Evolutionary conservation across 73 alveolate species (phyloP).

Genomic region (Paramecium primaurelia): DNA sequence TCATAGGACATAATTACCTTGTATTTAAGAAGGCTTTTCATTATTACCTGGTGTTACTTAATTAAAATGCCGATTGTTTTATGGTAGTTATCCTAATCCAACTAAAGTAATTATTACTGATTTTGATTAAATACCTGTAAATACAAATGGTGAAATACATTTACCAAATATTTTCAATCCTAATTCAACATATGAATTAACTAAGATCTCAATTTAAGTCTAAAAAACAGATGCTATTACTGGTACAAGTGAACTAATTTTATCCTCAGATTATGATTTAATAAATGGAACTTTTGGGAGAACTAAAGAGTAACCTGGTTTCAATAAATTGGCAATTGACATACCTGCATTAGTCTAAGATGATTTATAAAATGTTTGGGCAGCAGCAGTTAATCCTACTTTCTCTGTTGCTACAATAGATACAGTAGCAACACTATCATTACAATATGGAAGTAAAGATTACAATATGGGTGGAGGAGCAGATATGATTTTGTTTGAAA

Average conservation of each 20-base stretch:
- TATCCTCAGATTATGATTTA: neutral
- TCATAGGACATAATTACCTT: conserved; percentile 48
- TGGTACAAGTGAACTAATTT: neutral
- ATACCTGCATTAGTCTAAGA: neutral
- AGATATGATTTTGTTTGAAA: conserved; percentile 7
- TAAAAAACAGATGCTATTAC: conserved; percentile 26
- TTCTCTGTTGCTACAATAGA: neutral
- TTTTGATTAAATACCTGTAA: conserved; percentile 5
- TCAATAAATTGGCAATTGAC: neutral
- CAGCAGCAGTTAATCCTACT: neutral
- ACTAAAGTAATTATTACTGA: conserved; percentile 43
- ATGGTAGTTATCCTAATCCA: conserved; percentile 56
- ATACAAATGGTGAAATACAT: conserved; percentile 47
- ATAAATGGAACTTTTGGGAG: conserved; percentile 15
- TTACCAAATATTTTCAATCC: conserved; percentile 52
- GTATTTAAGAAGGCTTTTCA: neutral
- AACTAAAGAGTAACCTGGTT: conserved; percentile 4
- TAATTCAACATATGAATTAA: neutral
- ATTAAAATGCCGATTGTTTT: conserved; percentile 27
- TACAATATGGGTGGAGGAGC: conserved; percentile 34
- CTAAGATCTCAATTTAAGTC: neutral
- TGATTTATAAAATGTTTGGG: neutral
- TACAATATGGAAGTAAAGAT: neutral
- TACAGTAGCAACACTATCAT: neutral
- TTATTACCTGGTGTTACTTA: neutral